phyloP scores from a whole-genome alignment of 768 basidiomycete species.

The Rhizopogon vesiculosus region DNA sequence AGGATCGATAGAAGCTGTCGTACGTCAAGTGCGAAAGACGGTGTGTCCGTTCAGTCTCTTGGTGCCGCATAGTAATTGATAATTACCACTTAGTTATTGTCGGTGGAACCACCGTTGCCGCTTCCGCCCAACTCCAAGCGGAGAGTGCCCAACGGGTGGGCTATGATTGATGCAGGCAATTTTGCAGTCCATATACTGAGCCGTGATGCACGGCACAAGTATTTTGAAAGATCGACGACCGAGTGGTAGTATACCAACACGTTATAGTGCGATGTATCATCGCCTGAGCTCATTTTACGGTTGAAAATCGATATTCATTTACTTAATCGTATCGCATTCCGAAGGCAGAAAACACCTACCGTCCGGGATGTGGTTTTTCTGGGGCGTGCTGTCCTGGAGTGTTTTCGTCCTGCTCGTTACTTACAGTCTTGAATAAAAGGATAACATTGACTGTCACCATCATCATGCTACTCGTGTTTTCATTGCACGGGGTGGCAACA shows the following conservation, averaged over 20 bases:
- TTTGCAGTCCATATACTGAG: constrained; percentile 79
- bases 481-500: constrained; percentile 49
- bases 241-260: constrained; percentile 21
- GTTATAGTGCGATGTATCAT: not conserved
- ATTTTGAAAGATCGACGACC: constrained; percentile 39
- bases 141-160: constrained; percentile 68
- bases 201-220: constrained; percentile 59
- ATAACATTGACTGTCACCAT: constrained; percentile 30
- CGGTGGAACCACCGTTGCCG: constrained; percentile 49
- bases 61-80: constrained; percentile 1
- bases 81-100: constrained; percentile 43
- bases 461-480: constrained; percentile 18
- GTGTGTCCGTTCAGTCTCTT: constrained; percentile 35
- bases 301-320: not conserved
- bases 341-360: too few relatives aligned
- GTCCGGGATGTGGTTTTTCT: too few relatives aligned
- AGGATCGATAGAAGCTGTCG: constrained; percentile 73
- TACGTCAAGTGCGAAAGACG: constrained; percentile 64
- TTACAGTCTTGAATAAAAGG: constrained; percentile 8
- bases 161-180: constrained; percentile 76
- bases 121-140: constrained; percentile 63
- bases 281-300: not conserved
- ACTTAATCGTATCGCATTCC: too few relatives aligned
- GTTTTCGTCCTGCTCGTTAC: too few relatives aligned
- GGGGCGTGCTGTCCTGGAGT: too few relatives aligned